Evolutionary conservation across 2,329 filamentous ascomycete species (phyloP).

Genomic region (Paramyrothecium roridum): DNA sequence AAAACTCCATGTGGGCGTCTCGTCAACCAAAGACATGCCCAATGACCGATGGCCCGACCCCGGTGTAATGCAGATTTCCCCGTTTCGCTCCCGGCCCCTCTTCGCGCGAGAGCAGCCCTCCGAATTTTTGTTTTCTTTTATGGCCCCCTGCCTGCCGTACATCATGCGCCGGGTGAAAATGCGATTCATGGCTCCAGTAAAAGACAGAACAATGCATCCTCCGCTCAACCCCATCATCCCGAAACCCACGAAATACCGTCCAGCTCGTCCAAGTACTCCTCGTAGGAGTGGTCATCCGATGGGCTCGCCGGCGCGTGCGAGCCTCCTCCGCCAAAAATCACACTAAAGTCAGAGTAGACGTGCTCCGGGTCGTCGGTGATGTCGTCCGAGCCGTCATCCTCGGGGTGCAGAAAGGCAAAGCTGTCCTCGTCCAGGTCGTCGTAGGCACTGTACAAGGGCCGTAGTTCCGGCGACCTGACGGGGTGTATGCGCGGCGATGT

Average conservation of each 20-base stretch:
- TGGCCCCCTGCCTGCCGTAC: background rate
- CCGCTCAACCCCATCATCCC: background rate
- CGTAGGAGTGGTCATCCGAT: constrained; percentile 41
- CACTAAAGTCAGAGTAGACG: constrained; percentile 53
- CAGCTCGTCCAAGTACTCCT: constrained; percentile 54
- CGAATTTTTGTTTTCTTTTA: background rate
- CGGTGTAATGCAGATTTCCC: background rate
- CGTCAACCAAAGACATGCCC: background rate
- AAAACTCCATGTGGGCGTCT: background rate
- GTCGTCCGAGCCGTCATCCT: constrained; percentile 42
- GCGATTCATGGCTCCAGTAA: background rate
- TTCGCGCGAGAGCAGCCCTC: background rate
- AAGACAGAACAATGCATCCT: background rate
- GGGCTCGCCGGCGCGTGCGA: constrained; percentile 10
- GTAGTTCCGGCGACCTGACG: constrained; percentile 31
- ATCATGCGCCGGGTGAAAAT: background rate
- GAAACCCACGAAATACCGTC: constrained; percentile 50
- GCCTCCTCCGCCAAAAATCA: constrained; percentile 40
- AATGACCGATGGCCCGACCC: background rate
- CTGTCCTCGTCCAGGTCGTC: constrained; percentile 42
- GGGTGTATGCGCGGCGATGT: constrained; percentile 26
- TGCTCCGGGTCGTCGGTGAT: constrained; percentile 40
- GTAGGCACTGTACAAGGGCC: constrained; percentile 14
- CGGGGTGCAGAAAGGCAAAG: constrained; percentile 44
- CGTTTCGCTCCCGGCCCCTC: too few species aligned